phyloP scores from a whole-genome alignment of 2,329 filamentous ascomycete genomes.

The Xylariaceae sp. region DNA sequence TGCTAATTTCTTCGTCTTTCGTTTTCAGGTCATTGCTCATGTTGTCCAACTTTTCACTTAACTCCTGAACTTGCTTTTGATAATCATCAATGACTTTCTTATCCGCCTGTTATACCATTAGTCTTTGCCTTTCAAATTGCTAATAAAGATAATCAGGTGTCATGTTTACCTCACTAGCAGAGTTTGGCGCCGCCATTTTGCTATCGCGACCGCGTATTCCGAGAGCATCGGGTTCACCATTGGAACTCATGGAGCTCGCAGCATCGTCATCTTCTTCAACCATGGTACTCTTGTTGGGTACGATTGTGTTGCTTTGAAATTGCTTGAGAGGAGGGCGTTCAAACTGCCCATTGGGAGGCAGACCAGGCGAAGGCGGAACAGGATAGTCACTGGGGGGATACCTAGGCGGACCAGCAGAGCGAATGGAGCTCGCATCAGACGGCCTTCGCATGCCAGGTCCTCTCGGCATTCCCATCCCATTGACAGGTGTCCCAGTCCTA shows the following conservation, averaged over 20 bases:
- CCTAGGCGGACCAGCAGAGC: conserved; percentile 37
- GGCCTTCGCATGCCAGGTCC: conserved; percentile 51
- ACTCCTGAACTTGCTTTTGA: conserved; percentile 69
- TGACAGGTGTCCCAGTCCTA: conserved; percentile 61
- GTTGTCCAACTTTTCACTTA: conserved; percentile 70
- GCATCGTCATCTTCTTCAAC: conserved; percentile 89
- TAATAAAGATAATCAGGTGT: not conserved
- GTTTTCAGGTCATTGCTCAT: conserved; percentile 68
- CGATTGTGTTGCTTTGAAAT: conserved; percentile 92
- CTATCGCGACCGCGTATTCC: conserved; percentile 49
- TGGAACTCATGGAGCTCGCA: conserved; percentile 54
- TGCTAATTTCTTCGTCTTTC: conserved; percentile 69
- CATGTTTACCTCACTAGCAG: conserved; percentile 40
- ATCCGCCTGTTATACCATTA: conserved; percentile 50
- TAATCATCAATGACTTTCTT: conserved; percentile 76
- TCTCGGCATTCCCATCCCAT: conserved; percentile 51
- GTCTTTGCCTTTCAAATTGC: not conserved
- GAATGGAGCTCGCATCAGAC: conserved; percentile 62
- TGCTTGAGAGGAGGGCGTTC: conserved; percentile 81
- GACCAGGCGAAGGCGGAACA: conserved; percentile 58
- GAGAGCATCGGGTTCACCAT: conserved; percentile 62
- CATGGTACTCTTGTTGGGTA: conserved; percentile 97
- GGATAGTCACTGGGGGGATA: conserved; percentile 43
- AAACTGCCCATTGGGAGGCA: conserved; percentile 60
- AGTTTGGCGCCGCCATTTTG: conserved; percentile 31